Evolutionary conservation across 345 rosid genomes (phyloP), one percentile per base, ranked within the genome.

Genomic region (Syzygium oleosum): DNA sequence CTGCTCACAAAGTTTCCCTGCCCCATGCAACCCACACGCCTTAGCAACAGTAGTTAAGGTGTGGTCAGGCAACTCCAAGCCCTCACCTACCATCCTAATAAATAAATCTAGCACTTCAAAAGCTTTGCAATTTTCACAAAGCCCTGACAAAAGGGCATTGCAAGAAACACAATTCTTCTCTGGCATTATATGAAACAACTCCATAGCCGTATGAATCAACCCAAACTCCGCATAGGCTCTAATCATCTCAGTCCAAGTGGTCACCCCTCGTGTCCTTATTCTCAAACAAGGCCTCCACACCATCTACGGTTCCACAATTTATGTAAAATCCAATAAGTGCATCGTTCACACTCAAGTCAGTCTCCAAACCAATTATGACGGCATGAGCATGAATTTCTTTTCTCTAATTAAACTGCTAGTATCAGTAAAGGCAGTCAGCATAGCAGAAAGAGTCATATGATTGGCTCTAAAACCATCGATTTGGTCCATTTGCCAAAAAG

Each of bases 71-170:
- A 95, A 85, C 88, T 90, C 96, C 85, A 92, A 73, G 87, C 97
- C 94, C 51, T 90, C 89, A 85, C 87, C 91, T 61, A 93, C 88
- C 95, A 96, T 94, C 54, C 88, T 87, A 49, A 88, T 65, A 90
- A 95, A 96, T 58, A 96, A 88, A 34, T 88, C 41, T 77, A 96
- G 31, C 9, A 92, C 96, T 89, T 87, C 91, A 85, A 43, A 85
- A 22, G 94, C 97, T 85, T 93, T 90, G 12, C 93, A 91, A 65
- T 97, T 96, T 86, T 87, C 91, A 90, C 93, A 94, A 84, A 93
- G 91, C 79, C 98, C 98, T 7, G 94, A 90, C 92, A 97, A 91
- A 86, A 97, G 91, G 3, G 95, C 94, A 85, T 92, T 93, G 46
- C 46, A 1, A 43, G 46, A 43, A 43, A 43, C 46, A 43, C 46